Conservation (phyloP, 1,284 basidiomycete genomes). For the Somion occarium region DNA sequence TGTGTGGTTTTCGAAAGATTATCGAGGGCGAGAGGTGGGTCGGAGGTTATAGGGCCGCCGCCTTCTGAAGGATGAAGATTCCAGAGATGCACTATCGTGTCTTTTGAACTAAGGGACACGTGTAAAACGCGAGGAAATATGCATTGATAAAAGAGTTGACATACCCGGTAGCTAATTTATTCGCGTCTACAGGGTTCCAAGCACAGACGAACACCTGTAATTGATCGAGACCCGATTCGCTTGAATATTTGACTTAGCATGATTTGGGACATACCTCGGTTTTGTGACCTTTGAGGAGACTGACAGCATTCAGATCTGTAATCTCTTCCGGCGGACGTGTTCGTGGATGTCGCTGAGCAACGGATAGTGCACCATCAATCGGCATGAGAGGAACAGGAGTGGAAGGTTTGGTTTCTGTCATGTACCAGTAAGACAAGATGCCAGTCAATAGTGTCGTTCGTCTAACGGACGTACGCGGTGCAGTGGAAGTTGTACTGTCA, state of each 20-base stretch:
- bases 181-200: conserved; percentile 67
- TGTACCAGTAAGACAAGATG: neutral
- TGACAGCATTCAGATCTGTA: conserved; percentile 30
- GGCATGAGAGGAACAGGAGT: conserved; percentile 3
- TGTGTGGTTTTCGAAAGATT: conserved; percentile 44
- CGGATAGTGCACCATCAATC: neutral
- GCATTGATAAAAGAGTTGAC: conserved; percentile 17
- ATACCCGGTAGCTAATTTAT: conserved; percentile 71
- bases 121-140: neutral
- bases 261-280: conserved; percentile 45
- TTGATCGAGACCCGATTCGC: neutral
- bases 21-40: conserved; percentile 26
- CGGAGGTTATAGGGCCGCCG: neutral
- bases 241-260: neutral
- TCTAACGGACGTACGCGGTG: conserved; percentile 25
- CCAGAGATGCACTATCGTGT: conserved; percentile 75
- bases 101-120: conserved; percentile 64
- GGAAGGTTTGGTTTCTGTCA: conserved; percentile 6
- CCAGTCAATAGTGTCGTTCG: neutral
- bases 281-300: conserved; percentile 52
- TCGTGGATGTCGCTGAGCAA: neutral
- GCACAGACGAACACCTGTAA: conserved; percentile 76
- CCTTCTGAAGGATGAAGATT: conserved; percentile 38
- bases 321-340: neutral
- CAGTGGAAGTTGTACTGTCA: conserved; percentile 19